A percentile compares a stretch with the other conserved stretches of the same genome.
Conservation (phyloP, 257 asterid genomes). For the Mentha longifolia region DNA sequence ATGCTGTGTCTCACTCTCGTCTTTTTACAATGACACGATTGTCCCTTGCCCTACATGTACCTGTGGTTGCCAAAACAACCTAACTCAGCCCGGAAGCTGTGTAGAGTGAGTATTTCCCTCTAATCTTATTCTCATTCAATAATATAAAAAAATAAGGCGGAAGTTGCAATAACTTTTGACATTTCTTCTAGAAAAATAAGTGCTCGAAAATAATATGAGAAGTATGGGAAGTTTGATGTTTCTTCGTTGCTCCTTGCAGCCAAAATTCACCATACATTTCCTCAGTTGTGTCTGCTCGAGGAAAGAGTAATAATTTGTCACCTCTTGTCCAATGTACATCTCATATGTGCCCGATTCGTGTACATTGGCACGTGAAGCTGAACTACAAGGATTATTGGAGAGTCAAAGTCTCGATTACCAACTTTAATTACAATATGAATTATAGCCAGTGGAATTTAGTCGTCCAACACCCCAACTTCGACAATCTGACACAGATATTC, state of each 20-base stretch:
- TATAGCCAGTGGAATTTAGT: constrained; percentile 84
- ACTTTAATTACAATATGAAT: constrained; percentile 82
- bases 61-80: constrained; percentile 55
- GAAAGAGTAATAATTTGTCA: constrained; percentile 49
- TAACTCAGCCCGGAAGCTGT: constrained; percentile 57
- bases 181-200: too few species aligned
- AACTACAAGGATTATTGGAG: constrained; percentile 91
- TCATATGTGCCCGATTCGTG: constrained; percentile 90
- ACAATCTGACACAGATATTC: constrained; percentile 80
- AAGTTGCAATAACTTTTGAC: too few species aligned
- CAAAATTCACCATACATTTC: constrained; percentile 70
- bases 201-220: too few species aligned
- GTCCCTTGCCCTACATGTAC: constrained; percentile 64
- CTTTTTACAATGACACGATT: constrained; percentile 54
- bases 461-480: constrained; percentile 90
- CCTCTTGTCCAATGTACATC: constrained; percentile 87
- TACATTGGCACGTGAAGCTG: constrained; percentile 88
- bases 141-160: too few species aligned
- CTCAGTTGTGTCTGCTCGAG: constrained; percentile 68
- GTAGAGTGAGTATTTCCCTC: constrained; percentile 45
- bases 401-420: constrained; percentile 78
- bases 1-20: constrained; percentile 58
- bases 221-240: neutral
- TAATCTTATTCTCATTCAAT: constrained; percentile 3
- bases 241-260: constrained; percentile 44